Conservation (phyloP, 768 basidiomycete genomes). For the Leucocoprinus birnbaumii region DNA sequence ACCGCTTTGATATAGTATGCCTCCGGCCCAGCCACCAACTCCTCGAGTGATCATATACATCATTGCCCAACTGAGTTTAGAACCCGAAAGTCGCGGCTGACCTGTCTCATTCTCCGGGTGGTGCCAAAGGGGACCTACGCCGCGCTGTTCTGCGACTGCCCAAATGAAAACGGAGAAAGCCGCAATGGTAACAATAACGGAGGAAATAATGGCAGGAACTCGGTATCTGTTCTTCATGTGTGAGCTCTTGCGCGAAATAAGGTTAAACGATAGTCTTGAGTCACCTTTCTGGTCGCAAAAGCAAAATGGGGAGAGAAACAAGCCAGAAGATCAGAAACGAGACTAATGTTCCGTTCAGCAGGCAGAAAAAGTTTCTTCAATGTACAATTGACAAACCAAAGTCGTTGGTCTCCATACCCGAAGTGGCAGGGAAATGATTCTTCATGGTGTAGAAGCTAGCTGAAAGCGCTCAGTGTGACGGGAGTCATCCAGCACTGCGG, state of each 20-base stretch:
- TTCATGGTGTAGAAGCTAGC: constrained; percentile 29
- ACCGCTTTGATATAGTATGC: constrained; percentile 18
- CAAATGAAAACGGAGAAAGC: constrained; percentile 25
- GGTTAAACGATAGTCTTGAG: neutral
- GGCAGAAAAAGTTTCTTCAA: neutral
- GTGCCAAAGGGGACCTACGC: constrained; percentile 23
- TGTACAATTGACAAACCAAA: constrained; percentile 17
- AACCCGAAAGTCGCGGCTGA: constrained; percentile 21
- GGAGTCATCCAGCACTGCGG: neutral
- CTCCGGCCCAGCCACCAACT: constrained; percentile 29
- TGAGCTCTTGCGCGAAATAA: too few relatives aligned
- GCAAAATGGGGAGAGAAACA: constrained; percentile 24
- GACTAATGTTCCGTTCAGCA: constrained; percentile 13
- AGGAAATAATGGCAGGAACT: constrained; percentile 10
- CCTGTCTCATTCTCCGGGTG: constrained; percentile 22
- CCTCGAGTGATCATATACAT: constrained; percentile 27
- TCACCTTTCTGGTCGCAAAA: constrained; percentile 25
- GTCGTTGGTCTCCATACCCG: constrained; percentile 28
- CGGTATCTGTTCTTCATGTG: neutral
- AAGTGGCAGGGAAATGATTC: constrained; percentile 22
- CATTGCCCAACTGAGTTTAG: constrained; percentile 25
- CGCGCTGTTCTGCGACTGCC: constrained; percentile 26
- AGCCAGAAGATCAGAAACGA: constrained; percentile 27
- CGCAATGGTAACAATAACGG: constrained; percentile 23
- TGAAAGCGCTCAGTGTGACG: neutral